Conservation (phyloP, 2,329 filamentous ascomycete species). For the Pezicula neosporulosa region DNA sequence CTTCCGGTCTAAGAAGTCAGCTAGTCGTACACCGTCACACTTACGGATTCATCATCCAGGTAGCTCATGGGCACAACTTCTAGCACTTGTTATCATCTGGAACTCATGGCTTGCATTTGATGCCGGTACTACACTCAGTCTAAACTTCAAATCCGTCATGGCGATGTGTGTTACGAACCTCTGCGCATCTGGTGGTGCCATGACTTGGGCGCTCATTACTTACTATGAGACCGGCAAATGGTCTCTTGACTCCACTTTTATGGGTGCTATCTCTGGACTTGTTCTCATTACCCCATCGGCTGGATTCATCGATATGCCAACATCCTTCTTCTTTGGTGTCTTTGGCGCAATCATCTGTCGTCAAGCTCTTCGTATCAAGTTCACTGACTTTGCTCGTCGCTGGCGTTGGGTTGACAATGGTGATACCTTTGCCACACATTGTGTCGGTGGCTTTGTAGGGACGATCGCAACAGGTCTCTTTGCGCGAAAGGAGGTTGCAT, state of each 20-base stretch:
- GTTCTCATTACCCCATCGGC: conserved; percentile 88
- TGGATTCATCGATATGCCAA: conserved; percentile 72
- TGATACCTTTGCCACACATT: conserved; percentile 53
- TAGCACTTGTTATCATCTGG: conserved; percentile 79
- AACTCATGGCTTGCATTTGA: conserved; percentile 98
- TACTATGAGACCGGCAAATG: conserved; percentile 91
- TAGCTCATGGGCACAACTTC: conserved; percentile 70
- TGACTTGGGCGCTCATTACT: conserved; percentile 23
- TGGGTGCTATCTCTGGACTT: conserved; percentile 81
- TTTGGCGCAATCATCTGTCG: conserved; percentile 53
- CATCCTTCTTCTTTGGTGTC: conserved; percentile 55
- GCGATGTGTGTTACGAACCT: conserved; percentile 86
- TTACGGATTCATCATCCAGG: conserved; percentile 67
- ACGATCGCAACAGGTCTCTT: conserved; percentile 49
- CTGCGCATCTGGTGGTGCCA: conserved; percentile 56
- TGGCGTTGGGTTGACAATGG: conserved; percentile 51
- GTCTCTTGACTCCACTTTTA: conserved; percentile 90
- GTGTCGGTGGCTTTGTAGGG: conserved; percentile 45
- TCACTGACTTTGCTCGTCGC: conserved; percentile 41
- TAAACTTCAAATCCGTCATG: conserved; percentile 86
- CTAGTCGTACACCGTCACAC: conserved; percentile 28
- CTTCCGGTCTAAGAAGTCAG: conserved; percentile 55
- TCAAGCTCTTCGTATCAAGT: conserved; percentile 50
- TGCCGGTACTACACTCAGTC: conserved; percentile 75
- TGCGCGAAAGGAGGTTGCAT: conserved; percentile 46